Evolutionary conservation across 2,329 filamentous ascomycete species (phyloP), one percentile per base, ranked within the genome.

Genomic region (Penicillium sp.): DNA sequence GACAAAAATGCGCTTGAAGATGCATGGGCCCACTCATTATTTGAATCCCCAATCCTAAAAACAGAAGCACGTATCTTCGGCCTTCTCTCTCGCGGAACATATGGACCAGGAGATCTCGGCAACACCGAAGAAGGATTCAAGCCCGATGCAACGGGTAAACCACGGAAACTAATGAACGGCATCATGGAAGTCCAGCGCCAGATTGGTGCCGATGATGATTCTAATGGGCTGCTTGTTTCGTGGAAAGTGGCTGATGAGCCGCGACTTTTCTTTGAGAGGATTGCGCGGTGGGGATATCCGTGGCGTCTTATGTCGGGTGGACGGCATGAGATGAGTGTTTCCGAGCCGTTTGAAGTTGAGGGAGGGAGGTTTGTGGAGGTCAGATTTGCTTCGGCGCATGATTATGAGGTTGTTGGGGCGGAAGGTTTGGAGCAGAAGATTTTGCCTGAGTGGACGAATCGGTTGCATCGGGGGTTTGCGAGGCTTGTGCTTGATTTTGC

Each of bases 221-320:
- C 61, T 1, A 55, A 62, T 29, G 68, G 65, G 2, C 42, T 71
- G 2, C 52, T 71, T 1, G 31, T 66, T 11, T 61, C 61, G 0
- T 68, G 64, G 65, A 39, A 13, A 3, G 54, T 70, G 22, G 33
- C 69, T 0, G 57, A 64, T 27, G 56, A 22, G 7, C 58, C 60
- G 5, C 59, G 69, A 0, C 11, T 45, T 5, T 67, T 71, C 52
- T 71, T 70, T 35, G 69, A 71, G 44, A 58, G 35, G 39, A 64
- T 69, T 42, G 55, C 66, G 0, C 53, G 52, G 0, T 71, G 66
- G 68, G 69, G 69, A 9, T 72, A 71, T 58, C 68, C 68, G 9
- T 71, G 64, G 64, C 69, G 62, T 3, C 47, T 63, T 51, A 57
- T 63, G 46, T 49, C 45, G 9, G 46, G 46, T 22, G 46, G 46